phyloP scores from a whole-genome alignment of 2,329 filamentous ascomycete genomes.

The Myriangium duriaei region DNA sequence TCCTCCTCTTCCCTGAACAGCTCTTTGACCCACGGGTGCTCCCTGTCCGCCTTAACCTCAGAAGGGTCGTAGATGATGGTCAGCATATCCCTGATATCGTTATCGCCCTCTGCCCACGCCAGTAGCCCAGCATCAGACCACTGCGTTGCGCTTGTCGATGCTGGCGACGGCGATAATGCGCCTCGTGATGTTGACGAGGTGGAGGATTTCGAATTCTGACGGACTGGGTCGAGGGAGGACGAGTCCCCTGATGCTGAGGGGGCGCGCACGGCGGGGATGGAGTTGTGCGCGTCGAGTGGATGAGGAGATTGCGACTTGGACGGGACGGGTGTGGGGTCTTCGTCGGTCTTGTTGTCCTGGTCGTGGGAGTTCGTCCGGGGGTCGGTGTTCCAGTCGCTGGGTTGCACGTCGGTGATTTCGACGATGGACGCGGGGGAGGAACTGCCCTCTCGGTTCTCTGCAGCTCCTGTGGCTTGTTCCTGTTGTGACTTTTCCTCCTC shows the following conservation, averaged over 20 bases:
- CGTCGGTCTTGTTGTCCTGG: slow-evolving; percentile 12
- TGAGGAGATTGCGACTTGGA: slow-evolving; percentile 19
- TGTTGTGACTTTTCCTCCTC: slow-evolving; percentile 15
- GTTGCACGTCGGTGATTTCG: slow-evolving; percentile 14
- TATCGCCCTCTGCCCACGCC: slow-evolving; percentile 74
- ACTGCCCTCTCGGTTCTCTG: slow-evolving; percentile 14
- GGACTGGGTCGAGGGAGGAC: slow-evolving; percentile 5
- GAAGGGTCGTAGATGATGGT: slow-evolving; percentile 88
- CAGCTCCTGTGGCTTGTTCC: neutral
- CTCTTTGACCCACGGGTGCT: slow-evolving; percentile 70
- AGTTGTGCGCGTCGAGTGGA: slow-evolving; percentile 7
- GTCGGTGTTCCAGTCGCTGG: slow-evolving; percentile 11
- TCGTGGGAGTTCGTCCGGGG: neutral
- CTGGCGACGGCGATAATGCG: slow-evolving; percentile 33
- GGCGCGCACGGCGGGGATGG: neutral
- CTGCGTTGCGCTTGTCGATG: slow-evolving; percentile 46
- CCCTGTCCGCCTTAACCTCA: slow-evolving; percentile 64
- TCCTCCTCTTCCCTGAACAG: slow-evolving; percentile 82
- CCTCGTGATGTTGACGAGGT: slow-evolving; percentile 2
- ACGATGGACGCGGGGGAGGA: slow-evolving; percentile 21
- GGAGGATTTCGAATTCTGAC: slow-evolving; percentile 8
- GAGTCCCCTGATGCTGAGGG: neutral
- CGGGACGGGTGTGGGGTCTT: slow-evolving; percentile 19
- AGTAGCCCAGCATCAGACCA: slow-evolving; percentile 84
- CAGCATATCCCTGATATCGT: slow-evolving; percentile 79